These are phyloP conservation scores for Yamadazyma akitaensis DNA, from an alignment of 805 yeast species.

Conservation along the genomic window DNA sequence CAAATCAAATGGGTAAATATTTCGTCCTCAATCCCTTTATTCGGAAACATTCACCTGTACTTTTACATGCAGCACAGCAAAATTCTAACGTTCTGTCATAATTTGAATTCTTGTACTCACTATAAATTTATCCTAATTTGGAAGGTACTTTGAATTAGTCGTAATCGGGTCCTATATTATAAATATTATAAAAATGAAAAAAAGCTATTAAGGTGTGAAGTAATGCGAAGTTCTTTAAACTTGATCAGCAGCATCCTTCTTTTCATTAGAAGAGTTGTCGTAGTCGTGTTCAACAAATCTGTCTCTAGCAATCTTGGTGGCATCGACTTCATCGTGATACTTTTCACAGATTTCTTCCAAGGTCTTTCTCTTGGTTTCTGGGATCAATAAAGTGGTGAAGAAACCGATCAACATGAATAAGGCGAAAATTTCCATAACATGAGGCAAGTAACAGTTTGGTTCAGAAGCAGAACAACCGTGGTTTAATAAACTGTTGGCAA, in stretches of 20 bases:
- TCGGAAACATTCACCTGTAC: too few species aligned
- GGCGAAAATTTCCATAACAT: slow-evolving; percentile 92
- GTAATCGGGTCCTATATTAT: slow-evolving; percentile 2
- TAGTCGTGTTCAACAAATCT: slow-evolving; percentile 25
- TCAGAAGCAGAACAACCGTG: slow-evolving; percentile 67
- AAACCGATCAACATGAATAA: slow-evolving; percentile 85
- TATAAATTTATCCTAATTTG: too few species aligned
- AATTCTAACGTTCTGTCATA: too few species aligned
- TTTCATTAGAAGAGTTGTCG: slow-evolving; percentile 14
- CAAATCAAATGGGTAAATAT: too few species aligned
- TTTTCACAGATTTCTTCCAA: slow-evolving; percentile 79
- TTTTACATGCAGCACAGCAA: too few species aligned
- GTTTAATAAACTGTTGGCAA: slow-evolving; percentile 77
- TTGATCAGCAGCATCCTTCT: slow-evolving; percentile 11
- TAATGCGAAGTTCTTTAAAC: slow-evolving; percentile 1
- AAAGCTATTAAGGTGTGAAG: not conserved
- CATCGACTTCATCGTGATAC: slow-evolving; percentile 73
- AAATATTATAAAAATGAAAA: not conserved
- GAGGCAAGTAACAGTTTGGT: slow-evolving; percentile 77
- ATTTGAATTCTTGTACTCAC: too few species aligned
- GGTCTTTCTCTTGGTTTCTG: slow-evolving; percentile 91
- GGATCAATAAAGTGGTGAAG: slow-evolving; percentile 61
- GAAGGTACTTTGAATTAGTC: too few species aligned
- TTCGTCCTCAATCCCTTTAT: too few species aligned
- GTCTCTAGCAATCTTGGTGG: slow-evolving; percentile 39